These are phyloP conservation scores for Torulaspora delbrueckii DNA, from an alignment of 805 yeast genomes.

Conservation along the genomic window DNA sequence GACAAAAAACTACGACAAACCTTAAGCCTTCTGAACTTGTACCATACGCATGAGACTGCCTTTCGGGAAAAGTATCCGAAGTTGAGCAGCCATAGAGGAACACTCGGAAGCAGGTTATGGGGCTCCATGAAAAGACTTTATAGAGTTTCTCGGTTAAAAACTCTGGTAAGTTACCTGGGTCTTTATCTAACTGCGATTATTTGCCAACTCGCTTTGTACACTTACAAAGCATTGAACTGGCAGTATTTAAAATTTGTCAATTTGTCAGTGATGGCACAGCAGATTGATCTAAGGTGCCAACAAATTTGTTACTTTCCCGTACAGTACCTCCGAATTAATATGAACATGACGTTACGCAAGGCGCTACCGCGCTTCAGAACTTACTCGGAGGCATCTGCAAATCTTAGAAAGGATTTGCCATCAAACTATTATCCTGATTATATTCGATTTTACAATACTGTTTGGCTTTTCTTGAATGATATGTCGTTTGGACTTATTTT, in stretches of 20 bases:
- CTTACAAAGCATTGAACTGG: slow-evolving; percentile 20
- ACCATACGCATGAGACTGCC: slow-evolving; percentile 19
- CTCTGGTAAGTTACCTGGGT: background rate
- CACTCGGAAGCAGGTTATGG: slow-evolving; percentile 5
- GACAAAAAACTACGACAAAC: slow-evolving; percentile 15
- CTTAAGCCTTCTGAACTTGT: slow-evolving; percentile 23
- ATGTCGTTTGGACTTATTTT: slow-evolving; percentile 64
- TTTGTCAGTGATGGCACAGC: slow-evolving; percentile 63
- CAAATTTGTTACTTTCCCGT: slow-evolving; percentile 76
- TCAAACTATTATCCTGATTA: slow-evolving; percentile 54
- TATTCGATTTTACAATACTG: slow-evolving; percentile 73
- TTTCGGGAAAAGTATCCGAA: slow-evolving; percentile 17
- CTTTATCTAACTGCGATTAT: slow-evolving; percentile 9
- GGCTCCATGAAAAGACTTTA: background rate
- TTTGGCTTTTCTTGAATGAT: slow-evolving; percentile 87
- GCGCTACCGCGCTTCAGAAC: slow-evolving; percentile 17
- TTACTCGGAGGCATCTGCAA: slow-evolving; percentile 14
- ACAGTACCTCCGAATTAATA: slow-evolving; percentile 58
- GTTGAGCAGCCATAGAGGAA: slow-evolving; percentile 6
- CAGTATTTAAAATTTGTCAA: slow-evolving; percentile 17
- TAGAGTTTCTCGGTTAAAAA: background rate
- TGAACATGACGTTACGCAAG: slow-evolving; percentile 14
- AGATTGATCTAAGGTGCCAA: slow-evolving; percentile 68
- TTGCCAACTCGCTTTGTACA: slow-evolving; percentile 17
- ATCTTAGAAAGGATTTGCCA: slow-evolving; percentile 32